Evolutionary conservation across 2,329 filamentous ascomycete species (phyloP).

Genomic region (Bipolaris oryzae): DNA sequence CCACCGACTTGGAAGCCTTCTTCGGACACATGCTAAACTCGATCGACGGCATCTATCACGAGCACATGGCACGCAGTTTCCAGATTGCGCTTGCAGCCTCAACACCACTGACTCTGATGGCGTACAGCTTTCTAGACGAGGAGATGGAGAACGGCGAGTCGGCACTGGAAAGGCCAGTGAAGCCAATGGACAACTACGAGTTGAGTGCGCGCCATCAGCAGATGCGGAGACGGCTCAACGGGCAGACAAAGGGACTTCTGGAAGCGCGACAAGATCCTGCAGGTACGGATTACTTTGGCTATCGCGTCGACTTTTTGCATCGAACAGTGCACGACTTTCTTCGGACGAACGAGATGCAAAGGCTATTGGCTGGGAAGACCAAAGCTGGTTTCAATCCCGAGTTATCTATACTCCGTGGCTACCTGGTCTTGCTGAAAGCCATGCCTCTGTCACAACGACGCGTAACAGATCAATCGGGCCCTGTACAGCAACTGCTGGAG

Average conservation of each 20-base stretch:
- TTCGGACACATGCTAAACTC: slow-evolving; percentile 20
- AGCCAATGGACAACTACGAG: slow-evolving; percentile 4
- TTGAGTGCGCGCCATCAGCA: neutral
- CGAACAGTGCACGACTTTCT: slow-evolving; percentile 25
- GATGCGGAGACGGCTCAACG: neutral
- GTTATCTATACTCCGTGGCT: neutral
- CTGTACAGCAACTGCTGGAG: neutral
- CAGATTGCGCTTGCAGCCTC: slow-evolving; percentile 9
- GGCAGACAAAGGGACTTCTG: slow-evolving; percentile 1
- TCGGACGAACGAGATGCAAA: neutral
- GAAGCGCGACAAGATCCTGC: slow-evolving; percentile 21
- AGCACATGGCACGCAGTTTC: slow-evolving; percentile 23
- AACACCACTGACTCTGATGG: slow-evolving; percentile 13
- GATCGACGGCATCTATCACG: slow-evolving; percentile 10
- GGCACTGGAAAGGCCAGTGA: neutral
- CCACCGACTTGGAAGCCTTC: slow-evolving; percentile 22
- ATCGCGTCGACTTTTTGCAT: slow-evolving; percentile 20
- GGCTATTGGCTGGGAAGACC: neutral
- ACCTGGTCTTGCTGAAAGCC: neutral
- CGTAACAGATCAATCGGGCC: neutral
- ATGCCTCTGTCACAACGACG: neutral
- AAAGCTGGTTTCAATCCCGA: neutral
- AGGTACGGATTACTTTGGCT: slow-evolving; percentile 5
- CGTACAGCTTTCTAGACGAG: slow-evolving; percentile 12
- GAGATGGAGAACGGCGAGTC: slow-evolving; percentile 10